Percentiles rank a stretch among this genome's conserved stretches.
phyloP scores from a whole-genome alignment of 495 filamentous ascomycete genomes.

The Haplographium delicatum region DNA sequence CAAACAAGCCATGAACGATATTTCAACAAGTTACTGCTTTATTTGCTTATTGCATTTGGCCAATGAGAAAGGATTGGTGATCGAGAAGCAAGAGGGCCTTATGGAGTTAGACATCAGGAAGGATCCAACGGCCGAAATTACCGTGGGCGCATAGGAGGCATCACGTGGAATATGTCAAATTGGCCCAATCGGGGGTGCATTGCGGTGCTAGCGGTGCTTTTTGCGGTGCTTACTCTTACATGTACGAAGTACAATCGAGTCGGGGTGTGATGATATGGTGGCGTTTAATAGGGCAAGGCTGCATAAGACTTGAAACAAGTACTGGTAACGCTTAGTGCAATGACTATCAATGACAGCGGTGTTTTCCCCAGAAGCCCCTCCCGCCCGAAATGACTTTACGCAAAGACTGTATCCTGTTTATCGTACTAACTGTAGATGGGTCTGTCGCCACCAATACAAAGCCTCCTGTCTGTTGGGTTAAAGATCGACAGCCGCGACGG shows the following conservation, averaged over 20 bases:
- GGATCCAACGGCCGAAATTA: slow-evolving; percentile 51
- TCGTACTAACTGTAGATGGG: too few species aligned
- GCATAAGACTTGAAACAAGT: slow-evolving; percentile 6
- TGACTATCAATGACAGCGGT: too few species aligned
- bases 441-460: too few species aligned
- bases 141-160: slow-evolving; percentile 28
- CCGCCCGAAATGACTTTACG: too few species aligned
- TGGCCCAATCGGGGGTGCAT: too few species aligned
- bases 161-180: background rate
- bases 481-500: too few species aligned
- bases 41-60: slow-evolving; percentile 94
- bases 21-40: slow-evolving; percentile 95
- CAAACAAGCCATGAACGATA: slow-evolving; percentile 78
- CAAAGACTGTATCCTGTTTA: too few species aligned
- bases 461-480: too few species aligned
- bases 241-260: background rate
- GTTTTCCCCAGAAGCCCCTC: too few species aligned
- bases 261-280: background rate
- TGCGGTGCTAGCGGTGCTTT: background rate
- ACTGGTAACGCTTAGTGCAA: slow-evolving; percentile 3
- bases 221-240: background rate
- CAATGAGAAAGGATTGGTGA: slow-evolving; percentile 90
- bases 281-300: slow-evolving; percentile 7
- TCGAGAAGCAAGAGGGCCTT: slow-evolving; percentile 51
- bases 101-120: slow-evolving; percentile 52